Percentiles rank a stretch among this genome's conserved stretches.
These are phyloP conservation scores for Lagenaria siceraria DNA, from an alignment of 306 rosid species.

Conservation along the genomic window DNA sequence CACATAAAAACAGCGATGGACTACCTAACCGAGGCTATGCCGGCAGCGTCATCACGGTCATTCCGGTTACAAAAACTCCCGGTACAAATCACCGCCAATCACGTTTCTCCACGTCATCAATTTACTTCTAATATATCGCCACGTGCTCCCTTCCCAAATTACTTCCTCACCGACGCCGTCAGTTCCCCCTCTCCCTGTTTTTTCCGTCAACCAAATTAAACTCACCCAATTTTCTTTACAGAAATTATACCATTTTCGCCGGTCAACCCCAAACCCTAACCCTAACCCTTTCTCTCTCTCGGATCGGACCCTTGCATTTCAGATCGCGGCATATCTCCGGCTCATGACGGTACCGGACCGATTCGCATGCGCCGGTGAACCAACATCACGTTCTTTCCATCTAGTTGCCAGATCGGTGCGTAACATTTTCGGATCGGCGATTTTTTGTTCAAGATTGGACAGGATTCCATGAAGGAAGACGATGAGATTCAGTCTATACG, in stretches of 20 bases:
- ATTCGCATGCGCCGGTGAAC: slow-evolving; percentile 10
- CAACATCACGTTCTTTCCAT: not conserved
- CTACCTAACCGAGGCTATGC: slow-evolving; percentile 36
- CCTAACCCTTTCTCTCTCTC: slow-evolving; percentile 16
- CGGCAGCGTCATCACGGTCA: slow-evolving; percentile 22
- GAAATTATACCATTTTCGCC: slow-evolving; percentile 21
- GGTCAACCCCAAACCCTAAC: slow-evolving; percentile 34
- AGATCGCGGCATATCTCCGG: slow-evolving; percentile 14
- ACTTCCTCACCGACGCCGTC: slow-evolving; percentile 47
- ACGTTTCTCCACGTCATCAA: slow-evolving; percentile 12
- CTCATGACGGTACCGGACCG: not conserved
- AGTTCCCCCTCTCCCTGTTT: slow-evolving; percentile 20
- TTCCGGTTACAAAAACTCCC: slow-evolving; percentile 37
- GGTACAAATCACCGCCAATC: slow-evolving; percentile 10
- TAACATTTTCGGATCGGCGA: slow-evolving; percentile 25
- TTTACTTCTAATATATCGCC: not conserved
- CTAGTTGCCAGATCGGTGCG: slow-evolving; percentile 4
- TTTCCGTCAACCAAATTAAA: slow-evolving; percentile 44
- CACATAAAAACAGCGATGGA: slow-evolving; percentile 15
- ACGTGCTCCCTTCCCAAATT: slow-evolving; percentile 23
- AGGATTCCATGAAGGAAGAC: slow-evolving; percentile 56
- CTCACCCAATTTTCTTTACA: not conserved
- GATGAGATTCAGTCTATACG: slow-evolving; percentile 70
- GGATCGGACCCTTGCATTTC: not conserved
- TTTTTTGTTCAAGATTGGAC: not conserved